Base-by-base conservation (phyloP, 176 grass and related monocot genomes). In the Chloris gayana region DNA sequence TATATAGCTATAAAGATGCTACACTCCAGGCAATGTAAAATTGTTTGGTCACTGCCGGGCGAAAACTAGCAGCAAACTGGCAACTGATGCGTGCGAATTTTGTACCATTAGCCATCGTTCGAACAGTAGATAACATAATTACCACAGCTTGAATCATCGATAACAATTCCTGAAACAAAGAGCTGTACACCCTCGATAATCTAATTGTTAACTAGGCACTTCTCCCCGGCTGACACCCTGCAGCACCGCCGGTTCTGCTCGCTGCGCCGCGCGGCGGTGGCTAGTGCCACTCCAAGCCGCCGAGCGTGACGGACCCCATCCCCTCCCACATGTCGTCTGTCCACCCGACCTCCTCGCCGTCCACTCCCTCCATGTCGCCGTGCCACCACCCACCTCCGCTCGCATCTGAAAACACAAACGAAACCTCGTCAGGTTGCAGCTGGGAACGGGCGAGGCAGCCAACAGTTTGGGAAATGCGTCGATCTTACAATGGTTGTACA, bases 401-500 rank as follows among this genome's bases (percentile, higher is more conserved):
- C 50, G 83, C 90, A 82, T 98, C 90, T 98, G 88, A 15, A 80
- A 83, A 75, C 29, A 32, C 61, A 80, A 32, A 37, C 54, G 50
- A 64, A 21, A 78, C 44, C 27, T 15, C 17, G 22, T 53, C 21
- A 49, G 45, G 24, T 5, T 25, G 47, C 30, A 3, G 29, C 26
- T 30, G 10, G 27, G 10, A 27, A 17, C 26, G 21, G 41, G 32
- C 27, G 27, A 31, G 38, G 26, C 50, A 34, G 30, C 26, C 15
- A 72, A 0, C 54, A 7, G 25, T 61, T 44, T 15, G 73, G 60
- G 22, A 58, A 6, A 27, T 13, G 42, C 27, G 12, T 59, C 81
- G 27, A 67, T 79, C 85, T 93, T 88, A 97, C 94, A 97, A 50
- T 97, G 94, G 61, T 97, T 91, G 77, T 98, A 98, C 5, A 89